Conservation (phyloP, 1,284 basidiomycete species). For the Rhodotorula glutinis region DNA sequence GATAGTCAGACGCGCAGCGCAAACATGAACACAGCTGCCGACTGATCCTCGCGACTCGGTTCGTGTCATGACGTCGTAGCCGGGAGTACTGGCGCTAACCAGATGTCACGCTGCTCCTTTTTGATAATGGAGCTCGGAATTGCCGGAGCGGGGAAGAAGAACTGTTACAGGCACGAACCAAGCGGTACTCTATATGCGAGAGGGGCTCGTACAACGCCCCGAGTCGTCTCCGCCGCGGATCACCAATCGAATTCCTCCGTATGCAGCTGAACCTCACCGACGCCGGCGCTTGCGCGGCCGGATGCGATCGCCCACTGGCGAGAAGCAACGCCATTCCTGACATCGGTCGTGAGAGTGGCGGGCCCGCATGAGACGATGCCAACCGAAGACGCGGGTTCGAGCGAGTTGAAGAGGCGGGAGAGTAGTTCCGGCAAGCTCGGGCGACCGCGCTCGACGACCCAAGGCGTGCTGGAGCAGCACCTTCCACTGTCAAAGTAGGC, state of each 20-base stretch:
- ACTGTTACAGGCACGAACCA: no score
- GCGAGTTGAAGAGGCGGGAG: constrained; percentile 1
- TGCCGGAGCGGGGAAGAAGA: no score
- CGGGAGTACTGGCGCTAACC: no score
- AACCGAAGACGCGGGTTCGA: constrained; percentile 3
- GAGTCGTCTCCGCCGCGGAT: neutral
- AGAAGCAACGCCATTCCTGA: constrained; percentile 50
- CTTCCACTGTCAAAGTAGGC: no score
- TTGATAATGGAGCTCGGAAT: no score
- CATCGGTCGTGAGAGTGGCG: constrained; percentile 47
- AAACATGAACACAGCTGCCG: no score
- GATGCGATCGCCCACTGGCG: constrained; percentile 46
- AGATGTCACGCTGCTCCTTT: no score
- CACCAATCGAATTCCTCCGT: constrained; percentile 43
- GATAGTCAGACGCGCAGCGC: no score
- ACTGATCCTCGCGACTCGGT: no score
- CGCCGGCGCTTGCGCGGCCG: constrained; percentile 10
- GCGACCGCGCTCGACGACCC: constrained; percentile 5
- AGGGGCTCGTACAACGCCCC: no score
- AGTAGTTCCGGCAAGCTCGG: constrained; percentile 13
- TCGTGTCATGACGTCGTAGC: no score
- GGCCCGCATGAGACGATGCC: constrained; percentile 48
- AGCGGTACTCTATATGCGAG: no score
- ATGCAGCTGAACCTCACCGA: constrained; percentile 35
- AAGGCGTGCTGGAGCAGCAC: constrained; percentile 5